phyloP scores from a whole-genome alignment of 225 moss, liverwort and hornwort species.

The Rhytidiadelphus loreus region DNA sequence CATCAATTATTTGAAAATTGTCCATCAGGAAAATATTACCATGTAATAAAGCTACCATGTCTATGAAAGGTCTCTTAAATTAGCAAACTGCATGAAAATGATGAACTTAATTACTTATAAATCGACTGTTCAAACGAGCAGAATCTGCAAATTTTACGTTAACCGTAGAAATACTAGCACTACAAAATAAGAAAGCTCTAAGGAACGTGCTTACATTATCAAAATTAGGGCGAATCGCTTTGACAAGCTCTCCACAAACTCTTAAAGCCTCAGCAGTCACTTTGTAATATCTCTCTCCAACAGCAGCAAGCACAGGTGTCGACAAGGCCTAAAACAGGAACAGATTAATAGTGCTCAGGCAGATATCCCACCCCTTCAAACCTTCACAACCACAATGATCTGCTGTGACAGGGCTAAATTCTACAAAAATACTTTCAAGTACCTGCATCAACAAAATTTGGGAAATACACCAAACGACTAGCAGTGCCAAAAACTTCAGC shows the following conservation, averaged over 20 bases:
- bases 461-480: background rate
- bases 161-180: background rate
- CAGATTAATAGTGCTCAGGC: background rate
- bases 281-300: slow-evolving; percentile 97
- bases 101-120: background rate
- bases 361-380: background rate
- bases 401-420: background rate
- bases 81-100: background rate
- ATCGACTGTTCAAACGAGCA: background rate
- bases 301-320: slow-evolving; percentile 83
- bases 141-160: background rate
- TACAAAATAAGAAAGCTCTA: background rate
- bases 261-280: slow-evolving; percentile 97
- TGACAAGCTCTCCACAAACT: slow-evolving; percentile 99
- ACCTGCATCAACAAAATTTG: background rate
- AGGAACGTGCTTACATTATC: slow-evolving; percentile 44
- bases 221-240: slow-evolving; percentile 84
- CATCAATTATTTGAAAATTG: background rate
- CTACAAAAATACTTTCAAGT: background rate
- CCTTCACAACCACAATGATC: background rate
- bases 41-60: background rate
- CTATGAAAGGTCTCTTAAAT: background rate
- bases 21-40: background rate
- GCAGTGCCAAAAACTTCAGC: background rate
- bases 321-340: slow-evolving; percentile 63